phyloP scores from a whole-genome alignment of 441 rosid genomes.

The Codiaeum variegatum region DNA sequence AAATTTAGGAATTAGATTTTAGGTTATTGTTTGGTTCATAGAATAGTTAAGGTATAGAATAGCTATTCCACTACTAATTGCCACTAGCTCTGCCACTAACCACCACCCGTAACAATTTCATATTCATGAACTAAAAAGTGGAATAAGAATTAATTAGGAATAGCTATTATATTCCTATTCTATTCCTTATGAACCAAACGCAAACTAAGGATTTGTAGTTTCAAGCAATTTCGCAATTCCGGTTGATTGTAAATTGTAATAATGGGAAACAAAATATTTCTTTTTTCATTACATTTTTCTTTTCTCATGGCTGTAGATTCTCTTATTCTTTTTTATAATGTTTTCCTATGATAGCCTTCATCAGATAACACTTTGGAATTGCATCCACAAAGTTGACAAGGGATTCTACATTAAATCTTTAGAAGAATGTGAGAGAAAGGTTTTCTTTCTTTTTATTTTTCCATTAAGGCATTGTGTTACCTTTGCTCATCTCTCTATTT shows the following conservation, averaged over 20 bases:
- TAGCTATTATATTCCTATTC: too few relatives aligned
- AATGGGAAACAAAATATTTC: background rate
- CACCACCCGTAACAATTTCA: too few relatives aligned
- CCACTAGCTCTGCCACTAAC: too few relatives aligned
- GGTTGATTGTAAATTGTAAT: background rate
- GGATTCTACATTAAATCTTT: background rate
- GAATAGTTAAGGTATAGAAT: too few relatives aligned
- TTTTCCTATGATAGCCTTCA: background rate
- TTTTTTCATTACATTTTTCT: background rate
- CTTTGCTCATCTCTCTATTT: too few relatives aligned
- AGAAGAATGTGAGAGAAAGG: background rate
- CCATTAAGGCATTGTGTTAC: background rate
- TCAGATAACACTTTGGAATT: background rate
- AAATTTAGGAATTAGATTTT: too few relatives aligned
- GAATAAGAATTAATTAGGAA: too few relatives aligned
- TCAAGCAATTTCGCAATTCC: background rate
- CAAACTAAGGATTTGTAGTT: constrained; percentile 6
- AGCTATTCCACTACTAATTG: too few relatives aligned
- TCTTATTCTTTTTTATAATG: background rate
- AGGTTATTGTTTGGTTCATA: too few relatives aligned
- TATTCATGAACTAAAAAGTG: too few relatives aligned
- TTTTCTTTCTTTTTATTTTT: background rate
- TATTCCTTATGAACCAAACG: too few relatives aligned
- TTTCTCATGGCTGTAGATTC: background rate
- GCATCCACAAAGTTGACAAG: background rate